Evolutionary conservation across 257 asterid species (phyloP), one percentile per base, ranked within the genome.

Genomic region (Mitragyna speciosa): DNA sequence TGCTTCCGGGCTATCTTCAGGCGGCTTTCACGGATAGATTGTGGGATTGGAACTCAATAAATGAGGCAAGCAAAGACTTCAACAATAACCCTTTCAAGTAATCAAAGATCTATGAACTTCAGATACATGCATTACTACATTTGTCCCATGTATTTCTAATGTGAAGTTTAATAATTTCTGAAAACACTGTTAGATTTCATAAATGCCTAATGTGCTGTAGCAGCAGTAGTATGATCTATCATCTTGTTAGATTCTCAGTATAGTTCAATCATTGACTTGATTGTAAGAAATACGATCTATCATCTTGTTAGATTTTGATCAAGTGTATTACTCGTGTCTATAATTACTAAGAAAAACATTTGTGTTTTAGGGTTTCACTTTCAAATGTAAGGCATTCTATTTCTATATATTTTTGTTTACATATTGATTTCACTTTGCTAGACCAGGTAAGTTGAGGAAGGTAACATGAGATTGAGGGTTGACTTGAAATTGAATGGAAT

Each of bases 41-140:
- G 85, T 95, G 99, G 99, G 99, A 93, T 56, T 95, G 99, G 99
- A 92, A 52, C 69, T 51, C 82, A 9, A 72, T 83, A 26, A 79
- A 80, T 8, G 84, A 83, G 36, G 84, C 72, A 71, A 80, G 75
- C 84, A 83, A 83, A 56, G 86, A 83, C 65, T 82, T 73, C 76
- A 76, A 76, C 76, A 78, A 26, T 28, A 63, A 43, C 69, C 82
- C 84, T 22, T 81, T 81, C 84, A 81, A 81, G 81, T 81, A 81
- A 81, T n/a, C 4, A 31, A 33, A n/a, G 52, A 51, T 67, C 41
- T 63, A 33, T 43, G 47, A 76, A 59, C 39, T 66, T 63, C 68
- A 68, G n/a, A 64, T 64, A 76, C 72, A 76, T 76, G 26, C 47
- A 28, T 61, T 52, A 54, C 51, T 79, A 79, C 41, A 70, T 65